These are phyloP conservation scores for Spathaspora arborariae DNA, from an alignment of 805 yeast species.

Conservation along the genomic window DNA sequence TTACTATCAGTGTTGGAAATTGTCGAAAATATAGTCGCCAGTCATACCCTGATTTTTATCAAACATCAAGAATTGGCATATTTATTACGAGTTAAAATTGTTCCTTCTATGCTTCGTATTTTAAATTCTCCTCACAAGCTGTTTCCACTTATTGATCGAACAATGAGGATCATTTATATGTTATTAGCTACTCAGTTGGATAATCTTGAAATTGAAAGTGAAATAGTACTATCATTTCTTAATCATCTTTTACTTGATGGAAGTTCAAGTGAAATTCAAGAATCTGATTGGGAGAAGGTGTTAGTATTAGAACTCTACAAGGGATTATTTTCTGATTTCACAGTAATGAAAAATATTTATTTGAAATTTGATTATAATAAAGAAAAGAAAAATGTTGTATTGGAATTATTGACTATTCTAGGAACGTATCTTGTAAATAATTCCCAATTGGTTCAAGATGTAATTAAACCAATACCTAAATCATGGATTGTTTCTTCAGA, in stretches of 20 bases:
- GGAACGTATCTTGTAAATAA: constrained; percentile 19
- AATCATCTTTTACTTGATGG: constrained; percentile 61
- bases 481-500: background rate
- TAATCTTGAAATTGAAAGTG: constrained; percentile 70
- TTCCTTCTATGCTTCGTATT: constrained; percentile 71
- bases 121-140: constrained; percentile 50
- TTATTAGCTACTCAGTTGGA: constrained; percentile 55
- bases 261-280: constrained; percentile 23
- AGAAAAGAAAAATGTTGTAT: constrained; percentile 58
- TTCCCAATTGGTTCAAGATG: constrained; percentile 15
- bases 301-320: constrained; percentile 71
- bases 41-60: constrained; percentile 55
- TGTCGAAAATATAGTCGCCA: constrained; percentile 70
- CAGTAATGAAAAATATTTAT: constrained; percentile 50
- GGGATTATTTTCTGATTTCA: constrained; percentile 54
- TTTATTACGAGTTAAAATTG: constrained; percentile 61
- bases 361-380: constrained; percentile 53
- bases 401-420: constrained; percentile 44
- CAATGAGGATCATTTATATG: constrained; percentile 65
- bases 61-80: constrained; percentile 61
- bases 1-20: constrained; percentile 72
- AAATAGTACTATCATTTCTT: constrained; percentile 70
- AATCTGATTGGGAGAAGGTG: constrained; percentile 61
- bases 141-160: constrained; percentile 71
- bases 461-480: constrained; percentile 11